These are phyloP conservation scores for Komagataella ulmi DNA, from an alignment of 805 yeast genomes.

Conservation along the genomic window DNA sequence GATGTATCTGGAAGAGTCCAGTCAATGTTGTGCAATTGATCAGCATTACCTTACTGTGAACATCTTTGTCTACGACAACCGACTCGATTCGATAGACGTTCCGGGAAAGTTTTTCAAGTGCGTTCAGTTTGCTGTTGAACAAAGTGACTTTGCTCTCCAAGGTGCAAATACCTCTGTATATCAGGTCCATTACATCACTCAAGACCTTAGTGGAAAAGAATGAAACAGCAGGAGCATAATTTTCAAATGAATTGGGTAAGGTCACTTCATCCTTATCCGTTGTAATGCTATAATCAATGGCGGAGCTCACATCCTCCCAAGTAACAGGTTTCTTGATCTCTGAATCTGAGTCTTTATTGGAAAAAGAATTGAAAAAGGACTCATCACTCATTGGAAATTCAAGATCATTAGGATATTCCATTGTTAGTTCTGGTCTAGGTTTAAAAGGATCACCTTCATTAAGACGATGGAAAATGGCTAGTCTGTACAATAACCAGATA, in stretches of 20 bases:
- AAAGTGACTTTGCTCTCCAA: conserved; percentile 11
- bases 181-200: conserved; percentile 21
- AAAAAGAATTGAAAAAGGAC: conserved; percentile 7
- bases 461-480: conserved; percentile 19
- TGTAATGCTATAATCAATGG: not conserved
- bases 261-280: not conserved
- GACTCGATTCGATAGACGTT: conserved; percentile 8
- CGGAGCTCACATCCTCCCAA: conserved; percentile 1
- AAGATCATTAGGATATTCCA: conserved; percentile 17
- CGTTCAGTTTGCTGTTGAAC: conserved; percentile 12
- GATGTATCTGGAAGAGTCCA: conserved; percentile 17
- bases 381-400: conserved; percentile 21
- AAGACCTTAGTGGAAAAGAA: conserved; percentile 16
- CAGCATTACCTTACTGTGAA: conserved; percentile 14
- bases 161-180: conserved; percentile 12
- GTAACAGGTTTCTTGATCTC: not conserved
- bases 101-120: conserved; percentile 8
- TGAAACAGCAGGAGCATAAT: conserved; percentile 15
- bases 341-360: conserved; percentile 6
- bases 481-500: conserved; percentile 25
- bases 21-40: conserved; percentile 21
- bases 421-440: conserved; percentile 5
- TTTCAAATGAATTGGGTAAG: not conserved
- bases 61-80: conserved; percentile 3
- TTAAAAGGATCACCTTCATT: conserved; percentile 23